A percentile compares a stretch with the other conserved stretches of the same genome.
Evolutionary conservation across 1,139 yeast species (phyloP).

Genomic region (Debaryomycetaceae sp.): DNA sequence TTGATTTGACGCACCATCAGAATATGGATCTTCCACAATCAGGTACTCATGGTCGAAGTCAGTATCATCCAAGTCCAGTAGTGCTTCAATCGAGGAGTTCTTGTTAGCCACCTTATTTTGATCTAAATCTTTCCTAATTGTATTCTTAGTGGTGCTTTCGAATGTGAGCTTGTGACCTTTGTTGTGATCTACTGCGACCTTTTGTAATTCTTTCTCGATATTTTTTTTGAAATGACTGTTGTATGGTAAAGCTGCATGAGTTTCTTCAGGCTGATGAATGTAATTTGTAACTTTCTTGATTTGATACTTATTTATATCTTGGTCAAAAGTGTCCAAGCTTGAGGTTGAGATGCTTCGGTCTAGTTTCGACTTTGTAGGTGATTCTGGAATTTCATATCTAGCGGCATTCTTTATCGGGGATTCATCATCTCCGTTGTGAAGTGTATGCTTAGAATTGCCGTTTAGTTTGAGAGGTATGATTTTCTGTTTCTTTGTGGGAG

Average conservation of each 20-base stretch:
- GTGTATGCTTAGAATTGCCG: neutral
- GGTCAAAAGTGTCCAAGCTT: neutral
- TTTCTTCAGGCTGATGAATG: neutral
- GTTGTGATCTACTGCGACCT: neutral
- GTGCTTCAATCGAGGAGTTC: neutral
- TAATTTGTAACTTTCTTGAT: no score
- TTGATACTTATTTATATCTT: neutral
- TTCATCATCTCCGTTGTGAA: neutral
- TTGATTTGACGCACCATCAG: constrained; percentile 2
- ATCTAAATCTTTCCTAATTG: neutral
- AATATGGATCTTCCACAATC: constrained; percentile 17
- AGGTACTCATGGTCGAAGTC: constrained; percentile 25
- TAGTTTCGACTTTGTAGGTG: neutral
- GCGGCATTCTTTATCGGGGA: neutral
- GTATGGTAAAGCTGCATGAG: neutral
- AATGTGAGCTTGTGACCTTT: no score
- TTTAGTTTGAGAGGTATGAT: constrained; percentile 7
- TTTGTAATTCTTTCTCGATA: neutral
- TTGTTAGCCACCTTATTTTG: neutral
- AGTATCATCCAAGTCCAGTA: constrained; percentile 1
- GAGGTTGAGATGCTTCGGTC: neutral
- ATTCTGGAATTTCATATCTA: neutral
- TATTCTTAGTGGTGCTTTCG: neutral
- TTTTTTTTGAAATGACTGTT: neutral
- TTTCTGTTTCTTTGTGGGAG: constrained; percentile 22